phyloP scores from a whole-genome alignment of 257 asterid genomes.

The Solanum etuberosum region DNA sequence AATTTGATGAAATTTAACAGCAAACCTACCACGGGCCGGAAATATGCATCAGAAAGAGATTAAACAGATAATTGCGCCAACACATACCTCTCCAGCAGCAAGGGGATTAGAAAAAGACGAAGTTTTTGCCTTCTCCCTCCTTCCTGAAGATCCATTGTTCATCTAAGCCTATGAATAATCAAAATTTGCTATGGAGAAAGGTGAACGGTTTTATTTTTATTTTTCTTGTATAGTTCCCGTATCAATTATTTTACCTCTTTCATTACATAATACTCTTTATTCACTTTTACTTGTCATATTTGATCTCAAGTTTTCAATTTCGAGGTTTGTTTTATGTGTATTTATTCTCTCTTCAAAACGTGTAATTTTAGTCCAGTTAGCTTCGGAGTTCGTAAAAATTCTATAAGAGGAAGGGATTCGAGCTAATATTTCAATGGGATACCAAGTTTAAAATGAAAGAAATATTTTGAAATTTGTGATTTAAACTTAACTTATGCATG shows the following conservation, averaged over 20 bases:
- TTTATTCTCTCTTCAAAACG: background rate
- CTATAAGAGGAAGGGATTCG: background rate
- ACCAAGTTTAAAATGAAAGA: background rate
- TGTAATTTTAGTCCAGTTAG: background rate
- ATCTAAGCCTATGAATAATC: slow-evolving; percentile 5
- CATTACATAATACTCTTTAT: too few relatives aligned
- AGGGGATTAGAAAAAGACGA: slow-evolving; percentile 55
- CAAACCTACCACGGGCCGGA: background rate
- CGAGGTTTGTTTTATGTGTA: background rate
- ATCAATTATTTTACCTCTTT: background rate
- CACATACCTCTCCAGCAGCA: slow-evolving; percentile 74
- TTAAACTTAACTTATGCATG: background rate
- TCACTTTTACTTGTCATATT: too few relatives aligned
- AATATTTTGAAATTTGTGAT: background rate
- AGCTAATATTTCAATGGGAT: background rate
- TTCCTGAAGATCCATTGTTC: slow-evolving; percentile 56
- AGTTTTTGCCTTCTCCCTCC: slow-evolving; percentile 66
- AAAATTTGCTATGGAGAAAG: background rate
- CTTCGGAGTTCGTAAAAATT: background rate
- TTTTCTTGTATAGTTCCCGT: background rate
- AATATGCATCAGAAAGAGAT: background rate
- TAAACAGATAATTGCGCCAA: background rate
- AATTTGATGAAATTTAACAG: background rate
- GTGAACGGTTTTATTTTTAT: background rate
- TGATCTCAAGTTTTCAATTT: too few relatives aligned